phyloP scores from a whole-genome alignment of 164 flowering plant species.

The Aristolochia fimbriata region DNA sequence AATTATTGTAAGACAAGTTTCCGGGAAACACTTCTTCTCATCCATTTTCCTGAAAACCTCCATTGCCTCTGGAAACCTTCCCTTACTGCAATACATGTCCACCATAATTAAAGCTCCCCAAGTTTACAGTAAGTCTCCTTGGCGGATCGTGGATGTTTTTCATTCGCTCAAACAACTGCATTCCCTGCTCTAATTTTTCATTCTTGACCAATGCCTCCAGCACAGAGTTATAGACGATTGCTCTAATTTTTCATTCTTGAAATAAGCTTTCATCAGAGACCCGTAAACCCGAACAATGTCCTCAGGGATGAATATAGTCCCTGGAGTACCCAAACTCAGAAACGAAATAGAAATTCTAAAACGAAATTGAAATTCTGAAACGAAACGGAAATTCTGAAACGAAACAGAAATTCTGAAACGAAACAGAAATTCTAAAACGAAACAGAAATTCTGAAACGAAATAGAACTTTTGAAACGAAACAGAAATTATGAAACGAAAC shows the following conservation, averaged over 20 bases:
- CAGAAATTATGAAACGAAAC: too few species aligned
- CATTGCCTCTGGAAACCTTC: conserved; percentile 62
- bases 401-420: too few species aligned
- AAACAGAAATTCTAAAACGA: too few species aligned
- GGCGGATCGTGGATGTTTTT: conserved; percentile 59
- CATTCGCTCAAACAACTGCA: conserved; percentile 65
- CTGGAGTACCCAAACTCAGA: conserved; percentile 40
- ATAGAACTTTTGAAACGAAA: too few species aligned
- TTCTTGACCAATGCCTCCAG: conserved; percentile 74
- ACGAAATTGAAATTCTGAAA: too few species aligned
- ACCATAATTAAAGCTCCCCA: conserved; percentile 84
- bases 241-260: conserved; percentile 62
- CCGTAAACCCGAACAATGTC: conserved; percentile 41
- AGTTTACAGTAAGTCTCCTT: conserved; percentile 43
- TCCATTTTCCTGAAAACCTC: conserved; percentile 68
- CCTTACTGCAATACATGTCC: conserved; percentile 55
- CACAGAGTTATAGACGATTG: conserved; percentile 59
- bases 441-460: too few species aligned
- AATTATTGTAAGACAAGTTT: conserved; percentile 63
- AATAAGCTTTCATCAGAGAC: conserved; percentile 68
- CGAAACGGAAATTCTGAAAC: too few species aligned
- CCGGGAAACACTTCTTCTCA: conserved; percentile 61
- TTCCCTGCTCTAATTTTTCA: conserved; percentile 64
- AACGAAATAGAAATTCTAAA: too few species aligned
- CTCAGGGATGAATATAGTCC: neutral